A percentile compares a stretch with the other conserved stretches of the same genome.
phyloP scores from a whole-genome alignment of 1,284 basidiomycete species.

The Sporisorium iseilematis-ciliati region DNA sequence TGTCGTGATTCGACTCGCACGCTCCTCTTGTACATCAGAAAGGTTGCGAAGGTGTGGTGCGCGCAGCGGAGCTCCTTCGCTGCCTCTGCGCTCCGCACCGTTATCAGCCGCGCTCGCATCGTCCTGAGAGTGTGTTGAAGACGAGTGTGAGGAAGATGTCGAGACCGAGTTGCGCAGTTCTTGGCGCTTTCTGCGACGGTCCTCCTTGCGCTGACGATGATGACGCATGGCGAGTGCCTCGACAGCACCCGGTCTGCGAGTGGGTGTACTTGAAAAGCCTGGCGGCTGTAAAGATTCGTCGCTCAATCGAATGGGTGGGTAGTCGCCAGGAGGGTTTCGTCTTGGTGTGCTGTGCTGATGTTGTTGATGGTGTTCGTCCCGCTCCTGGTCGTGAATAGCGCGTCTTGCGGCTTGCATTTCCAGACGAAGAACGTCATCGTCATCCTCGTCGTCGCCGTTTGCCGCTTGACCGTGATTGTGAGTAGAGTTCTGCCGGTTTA shows the following conservation, averaged over 20 bases:
- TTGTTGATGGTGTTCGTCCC: constrained; percentile 3
- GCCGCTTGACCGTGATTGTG: neutral
- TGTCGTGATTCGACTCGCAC: constrained; percentile 7
- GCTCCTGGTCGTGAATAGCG: constrained; percentile 35
- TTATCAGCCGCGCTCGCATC: neutral
- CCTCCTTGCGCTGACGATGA: constrained; percentile 23
- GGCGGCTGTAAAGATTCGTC: constrained; percentile 24
- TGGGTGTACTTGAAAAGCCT: constrained; percentile 9
- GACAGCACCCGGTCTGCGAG: constrained; percentile 43
- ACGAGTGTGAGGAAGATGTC: constrained; percentile 19
- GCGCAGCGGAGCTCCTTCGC: constrained; percentile 1
- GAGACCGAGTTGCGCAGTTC: constrained; percentile 29
- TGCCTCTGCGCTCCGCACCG: neutral
- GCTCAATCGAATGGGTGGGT: constrained; percentile 36
- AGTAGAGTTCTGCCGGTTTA: neutral
- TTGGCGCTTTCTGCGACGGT: constrained; percentile 27
- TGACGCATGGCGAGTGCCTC: constrained; percentile 51
- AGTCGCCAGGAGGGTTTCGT: constrained; percentile 19
- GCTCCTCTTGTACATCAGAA: constrained; percentile 46
- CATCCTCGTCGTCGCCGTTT: constrained; percentile 9
- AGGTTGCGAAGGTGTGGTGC: constrained; percentile 31
- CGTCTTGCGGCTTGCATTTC: constrained; percentile 35
- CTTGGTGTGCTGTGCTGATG: neutral
- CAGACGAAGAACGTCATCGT: constrained; percentile 24
- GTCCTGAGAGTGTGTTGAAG: constrained; percentile 3